Conservation (phyloP, 2,329 filamentous ascomycete genomes). For the Aspergillus fijiensis region DNA sequence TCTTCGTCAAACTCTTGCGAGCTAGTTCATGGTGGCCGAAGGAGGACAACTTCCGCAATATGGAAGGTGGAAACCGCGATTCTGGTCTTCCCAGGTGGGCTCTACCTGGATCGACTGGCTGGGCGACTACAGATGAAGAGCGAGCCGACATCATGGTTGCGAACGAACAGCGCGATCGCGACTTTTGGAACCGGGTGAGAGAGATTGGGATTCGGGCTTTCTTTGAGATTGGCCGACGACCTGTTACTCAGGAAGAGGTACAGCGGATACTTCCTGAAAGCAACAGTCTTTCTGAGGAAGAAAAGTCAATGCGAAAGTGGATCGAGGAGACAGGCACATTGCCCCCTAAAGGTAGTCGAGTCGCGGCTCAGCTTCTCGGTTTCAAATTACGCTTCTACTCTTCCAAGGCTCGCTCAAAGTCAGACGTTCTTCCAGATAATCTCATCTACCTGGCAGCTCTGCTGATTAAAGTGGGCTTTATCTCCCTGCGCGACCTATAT, state of each 20-base stretch:
- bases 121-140: constrained; percentile 67
- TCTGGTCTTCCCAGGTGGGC: constrained; percentile 82
- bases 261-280: constrained; percentile 47
- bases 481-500: constrained; percentile 87
- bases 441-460: constrained; percentile 88
- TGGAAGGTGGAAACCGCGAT: constrained; percentile 37
- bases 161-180: constrained; percentile 65
- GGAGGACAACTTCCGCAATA: constrained; percentile 52
- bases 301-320: constrained; percentile 67
- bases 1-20: constrained; percentile 90
- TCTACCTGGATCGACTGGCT: constrained; percentile 66
- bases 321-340: constrained; percentile 76
- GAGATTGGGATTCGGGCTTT: constrained; percentile 77
- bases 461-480: constrained; percentile 95
- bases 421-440: constrained; percentile 83
- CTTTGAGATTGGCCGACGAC: constrained; percentile 80
- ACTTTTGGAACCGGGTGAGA: constrained; percentile 80
- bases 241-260: constrained; percentile 60
- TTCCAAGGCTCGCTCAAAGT: constrained; percentile 69
- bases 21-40: constrained; percentile 96
- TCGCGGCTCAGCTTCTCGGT: constrained; percentile 89
- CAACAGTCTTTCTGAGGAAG: constrained; percentile 45
- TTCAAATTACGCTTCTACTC: constrained; percentile 98
- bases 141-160: constrained; percentile 57
- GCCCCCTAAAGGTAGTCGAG: constrained; percentile 81